These are phyloP conservation scores for Xylaria acuta DNA, from an alignment of 495 filamentous ascomycete genomes.

Conservation along the genomic window DNA sequence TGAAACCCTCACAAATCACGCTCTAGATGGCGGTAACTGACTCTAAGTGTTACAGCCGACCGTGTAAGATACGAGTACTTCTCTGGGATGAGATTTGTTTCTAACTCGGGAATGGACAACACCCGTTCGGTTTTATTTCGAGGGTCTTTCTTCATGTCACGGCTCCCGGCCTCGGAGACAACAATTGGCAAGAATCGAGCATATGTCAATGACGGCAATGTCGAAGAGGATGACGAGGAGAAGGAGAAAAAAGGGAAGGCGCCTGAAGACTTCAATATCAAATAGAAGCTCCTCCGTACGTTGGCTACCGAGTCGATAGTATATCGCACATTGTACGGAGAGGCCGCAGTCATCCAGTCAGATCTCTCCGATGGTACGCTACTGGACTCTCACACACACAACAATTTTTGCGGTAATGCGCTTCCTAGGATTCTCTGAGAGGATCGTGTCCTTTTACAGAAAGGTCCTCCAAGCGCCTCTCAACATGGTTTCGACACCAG, in stretches of 20 bases:
- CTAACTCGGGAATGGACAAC: background rate
- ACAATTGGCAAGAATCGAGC: conserved; percentile 26
- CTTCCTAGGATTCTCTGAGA: conserved; percentile 66
- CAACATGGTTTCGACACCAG: conserved; percentile 60
- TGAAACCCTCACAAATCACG: no score
- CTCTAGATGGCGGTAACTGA: no score
- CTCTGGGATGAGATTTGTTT: background rate
- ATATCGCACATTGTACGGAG: conserved; percentile 56
- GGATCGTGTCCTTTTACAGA: conserved; percentile 68
- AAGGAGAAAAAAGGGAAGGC: conserved; percentile 20
- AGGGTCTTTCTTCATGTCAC: conserved; percentile 49
- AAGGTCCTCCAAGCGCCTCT: conserved; percentile 66
- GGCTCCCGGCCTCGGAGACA: conserved; percentile 57
- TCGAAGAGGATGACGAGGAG: conserved; percentile 36
- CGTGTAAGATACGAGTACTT: conserved; percentile 17
- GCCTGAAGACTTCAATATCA: conserved; percentile 40
- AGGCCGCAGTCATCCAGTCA: conserved; percentile 67
- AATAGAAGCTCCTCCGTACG: conserved; percentile 66
- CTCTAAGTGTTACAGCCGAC: no score
- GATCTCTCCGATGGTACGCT: conserved; percentile 69
- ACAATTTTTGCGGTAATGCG: conserved; percentile 62
- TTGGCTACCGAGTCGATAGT: conserved; percentile 65
- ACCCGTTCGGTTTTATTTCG: conserved; percentile 14
- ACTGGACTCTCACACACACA: conserved; percentile 68
- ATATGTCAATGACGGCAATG: conserved; percentile 33